Conservation (phyloP, 192 early-diverging fungal species). For the Umbelopsis sp. region DNA sequence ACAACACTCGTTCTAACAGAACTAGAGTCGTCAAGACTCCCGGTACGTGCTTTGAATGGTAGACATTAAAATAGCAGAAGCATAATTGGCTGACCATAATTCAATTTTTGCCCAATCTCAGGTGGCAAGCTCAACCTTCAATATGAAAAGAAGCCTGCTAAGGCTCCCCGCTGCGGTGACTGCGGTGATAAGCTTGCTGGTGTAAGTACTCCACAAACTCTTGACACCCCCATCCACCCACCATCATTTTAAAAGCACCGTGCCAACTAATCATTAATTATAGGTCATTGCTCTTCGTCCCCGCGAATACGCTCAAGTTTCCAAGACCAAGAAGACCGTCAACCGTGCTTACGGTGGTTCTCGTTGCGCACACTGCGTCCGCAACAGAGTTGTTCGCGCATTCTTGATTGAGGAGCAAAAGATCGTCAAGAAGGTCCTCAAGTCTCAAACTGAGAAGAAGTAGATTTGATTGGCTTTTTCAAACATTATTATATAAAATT, state of each 20-base stretch:
- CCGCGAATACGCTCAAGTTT: slow-evolving; percentile 86
- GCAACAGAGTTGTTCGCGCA: slow-evolving; percentile 91
- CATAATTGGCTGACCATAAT: background rate
- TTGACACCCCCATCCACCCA: too few species aligned
- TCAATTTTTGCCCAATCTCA: background rate
- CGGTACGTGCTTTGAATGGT: slow-evolving; percentile 45
- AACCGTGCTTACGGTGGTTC: slow-evolving; percentile 97
- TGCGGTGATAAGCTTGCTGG: slow-evolving; percentile 90
- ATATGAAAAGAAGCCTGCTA: slow-evolving; percentile 91
- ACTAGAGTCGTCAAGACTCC: slow-evolving; percentile 87
- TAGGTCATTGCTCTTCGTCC: slow-evolving; percentile 79
- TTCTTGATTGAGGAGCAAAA: slow-evolving; percentile 99
- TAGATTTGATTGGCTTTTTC: slow-evolving; percentile 17
- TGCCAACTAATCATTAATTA: background rate
- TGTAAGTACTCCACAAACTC: slow-evolving; percentile 64
- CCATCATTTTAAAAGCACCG: background rate
- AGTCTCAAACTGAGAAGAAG: slow-evolving; percentile 60
- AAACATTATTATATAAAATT: slow-evolving; percentile 9
- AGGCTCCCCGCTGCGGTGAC: slow-evolving; percentile 95
- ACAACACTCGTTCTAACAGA: slow-evolving; percentile 93
- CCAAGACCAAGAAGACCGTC: slow-evolving; percentile 92
- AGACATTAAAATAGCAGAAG: background rate
- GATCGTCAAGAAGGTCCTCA: slow-evolving; percentile 99
- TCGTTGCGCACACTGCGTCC: slow-evolving; percentile 84
- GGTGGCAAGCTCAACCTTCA: slow-evolving; percentile 91